phyloP scores from a whole-genome alignment of 169 alveolate genomes.

The Cryptosporidium parvum region DNA sequence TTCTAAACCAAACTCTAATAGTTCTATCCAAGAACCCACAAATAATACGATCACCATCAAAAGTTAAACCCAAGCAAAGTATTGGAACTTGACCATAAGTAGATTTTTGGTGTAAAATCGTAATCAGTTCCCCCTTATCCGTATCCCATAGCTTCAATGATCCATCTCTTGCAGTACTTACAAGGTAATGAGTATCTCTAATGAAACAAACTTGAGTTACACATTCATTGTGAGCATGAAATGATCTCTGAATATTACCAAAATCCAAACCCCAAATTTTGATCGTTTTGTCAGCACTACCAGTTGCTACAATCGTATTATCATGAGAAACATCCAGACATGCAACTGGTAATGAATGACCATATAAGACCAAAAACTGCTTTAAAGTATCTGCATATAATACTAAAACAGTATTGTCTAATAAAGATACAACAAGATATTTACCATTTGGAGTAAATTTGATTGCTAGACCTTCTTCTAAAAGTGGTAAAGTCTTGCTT shows the following conservation, averaged over 20 bases:
- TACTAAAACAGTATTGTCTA: slow-evolving; percentile 85
- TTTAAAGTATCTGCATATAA: slow-evolving; percentile 85
- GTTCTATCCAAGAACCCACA: slow-evolving; percentile 79
- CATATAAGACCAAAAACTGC: slow-evolving; percentile 87
- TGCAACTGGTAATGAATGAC: slow-evolving; percentile 89
- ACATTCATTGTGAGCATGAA: slow-evolving; percentile 75
- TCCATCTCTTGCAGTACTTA: slow-evolving; percentile 83
- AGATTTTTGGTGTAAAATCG: slow-evolving; percentile 48
- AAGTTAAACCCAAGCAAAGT: slow-evolving; percentile 44
- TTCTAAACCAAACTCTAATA: slow-evolving; percentile 83
- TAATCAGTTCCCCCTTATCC: slow-evolving; percentile 77
- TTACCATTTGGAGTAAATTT: slow-evolving; percentile 81
- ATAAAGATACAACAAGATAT: slow-evolving; percentile 83
- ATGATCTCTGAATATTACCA: slow-evolving; percentile 82
- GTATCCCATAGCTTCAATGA: slow-evolving; percentile 86
- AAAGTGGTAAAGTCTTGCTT: slow-evolving; percentile 43
- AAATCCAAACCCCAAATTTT: slow-evolving; percentile 90
- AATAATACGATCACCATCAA: slow-evolving; percentile 65
- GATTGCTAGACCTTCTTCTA: slow-evolving; percentile 77
- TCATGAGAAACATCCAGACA: slow-evolving; percentile 86
- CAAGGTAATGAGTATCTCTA: slow-evolving; percentile 76
- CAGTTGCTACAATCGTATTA: slow-evolving; percentile 85
- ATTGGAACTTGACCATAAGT: slow-evolving; percentile 72
- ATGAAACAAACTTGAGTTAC: slow-evolving; percentile 67
- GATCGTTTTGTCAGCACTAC: slow-evolving; percentile 86